These are phyloP conservation scores for Silene uniflora DNA, from an alignment of 148 eudicot genomes.

Conservation along the genomic window DNA sequence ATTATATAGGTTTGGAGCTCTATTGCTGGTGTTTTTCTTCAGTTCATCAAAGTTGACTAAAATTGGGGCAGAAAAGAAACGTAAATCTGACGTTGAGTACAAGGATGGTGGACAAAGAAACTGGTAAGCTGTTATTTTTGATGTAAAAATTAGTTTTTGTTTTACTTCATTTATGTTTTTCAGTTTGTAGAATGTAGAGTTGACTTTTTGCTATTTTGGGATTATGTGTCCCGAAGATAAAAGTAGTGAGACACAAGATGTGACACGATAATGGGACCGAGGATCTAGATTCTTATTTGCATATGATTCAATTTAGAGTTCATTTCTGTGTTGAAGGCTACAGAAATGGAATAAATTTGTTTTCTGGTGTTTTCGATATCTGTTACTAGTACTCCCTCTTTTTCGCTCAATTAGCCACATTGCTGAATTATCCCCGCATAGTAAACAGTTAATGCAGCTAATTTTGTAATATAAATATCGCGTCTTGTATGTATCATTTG, in stretches of 20 bases:
- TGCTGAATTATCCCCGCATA: not conserved
- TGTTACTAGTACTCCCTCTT: not conserved
- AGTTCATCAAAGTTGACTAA: slow-evolving; percentile 80
- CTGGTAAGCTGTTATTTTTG: slow-evolving; percentile 44
- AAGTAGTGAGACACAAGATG: too few relatives aligned
- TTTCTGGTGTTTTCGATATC: too few relatives aligned
- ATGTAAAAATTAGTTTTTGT: not conserved
- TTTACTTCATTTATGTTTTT: not conserved
- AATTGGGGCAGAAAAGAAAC: slow-evolving; percentile 73
- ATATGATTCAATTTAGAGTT: too few relatives aligned
- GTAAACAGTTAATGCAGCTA: not conserved
- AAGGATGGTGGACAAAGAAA: slow-evolving; percentile 97
- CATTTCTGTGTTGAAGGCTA: too few relatives aligned
- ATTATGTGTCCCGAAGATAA: too few relatives aligned
- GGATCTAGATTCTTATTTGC: too few relatives aligned
- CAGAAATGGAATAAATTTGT: too few relatives aligned
- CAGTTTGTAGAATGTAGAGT: not conserved
- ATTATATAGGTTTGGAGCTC: slow-evolving; percentile 60
- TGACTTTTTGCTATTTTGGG: not conserved
- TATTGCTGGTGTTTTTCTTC: slow-evolving; percentile 77
- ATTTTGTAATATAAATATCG: too few relatives aligned
- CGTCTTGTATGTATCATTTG: not conserved
- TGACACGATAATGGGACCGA: too few relatives aligned
- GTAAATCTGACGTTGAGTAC: slow-evolving; percentile 65
- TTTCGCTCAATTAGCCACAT: not conserved